A percentile compares a stretch with the other conserved stretches of the same genome.
Evolutionary conservation across 805 yeast genomes (phyloP).

Genomic region (Cyberlindnera subsufficiens): DNA sequence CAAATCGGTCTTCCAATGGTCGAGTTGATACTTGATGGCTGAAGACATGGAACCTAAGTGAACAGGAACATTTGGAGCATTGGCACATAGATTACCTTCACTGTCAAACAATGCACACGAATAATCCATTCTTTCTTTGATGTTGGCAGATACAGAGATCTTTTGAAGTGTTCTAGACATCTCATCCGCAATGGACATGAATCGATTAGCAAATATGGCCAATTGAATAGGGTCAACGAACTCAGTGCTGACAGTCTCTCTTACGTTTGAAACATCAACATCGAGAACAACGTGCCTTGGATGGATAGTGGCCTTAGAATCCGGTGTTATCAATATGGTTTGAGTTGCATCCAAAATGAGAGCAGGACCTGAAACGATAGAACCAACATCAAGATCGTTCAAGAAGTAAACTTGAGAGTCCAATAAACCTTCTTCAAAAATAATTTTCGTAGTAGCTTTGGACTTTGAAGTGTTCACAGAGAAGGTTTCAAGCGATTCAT

Average conservation of each 20-base stretch:
- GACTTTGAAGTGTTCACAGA: constrained; percentile 13
- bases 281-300: constrained; percentile 30
- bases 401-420: constrained; percentile 29
- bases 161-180: constrained; percentile 42
- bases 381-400: constrained; percentile 25
- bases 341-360: constrained; percentile 32
- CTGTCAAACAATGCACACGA: constrained; percentile 43
- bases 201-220: constrained; percentile 39
- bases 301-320: constrained; percentile 29
- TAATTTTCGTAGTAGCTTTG: constrained; percentile 32
- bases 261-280: constrained; percentile 26
- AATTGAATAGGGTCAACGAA: constrained; percentile 41
- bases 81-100: constrained; percentile 38
- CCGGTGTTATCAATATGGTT: constrained; percentile 34
- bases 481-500: constrained; percentile 20
- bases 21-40: constrained; percentile 32
- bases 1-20: constrained; percentile 33
- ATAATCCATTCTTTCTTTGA: constrained; percentile 43
- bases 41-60: constrained; percentile 43
- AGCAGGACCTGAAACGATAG: constrained; percentile 33
- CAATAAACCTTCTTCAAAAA: constrained; percentile 25
- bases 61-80: constrained; percentile 44
- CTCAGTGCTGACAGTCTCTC: constrained; percentile 35
- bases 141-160: constrained; percentile 38
- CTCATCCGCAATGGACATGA: constrained; percentile 46